Base-by-base conservation (phyloP, 176 grass and related monocot genomes). In the Musa acuminata region DNA sequence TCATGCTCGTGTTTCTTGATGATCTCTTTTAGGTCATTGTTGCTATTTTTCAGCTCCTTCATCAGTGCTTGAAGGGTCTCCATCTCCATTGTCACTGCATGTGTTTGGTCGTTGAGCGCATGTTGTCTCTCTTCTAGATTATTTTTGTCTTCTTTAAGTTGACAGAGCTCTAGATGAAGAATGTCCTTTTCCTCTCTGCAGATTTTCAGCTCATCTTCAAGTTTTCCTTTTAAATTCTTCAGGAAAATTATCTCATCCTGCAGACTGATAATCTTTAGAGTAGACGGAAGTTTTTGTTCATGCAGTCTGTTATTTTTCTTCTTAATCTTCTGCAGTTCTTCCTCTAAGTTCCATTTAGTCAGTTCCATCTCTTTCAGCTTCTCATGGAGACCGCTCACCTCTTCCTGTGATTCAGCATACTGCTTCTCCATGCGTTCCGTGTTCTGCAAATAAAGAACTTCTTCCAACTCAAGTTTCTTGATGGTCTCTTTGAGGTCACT, bases 171-270 rank as follows among this genome's bases (percentile, higher is more conserved):
- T 59, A 87, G 49, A 25, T 89, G 84, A 78, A 93, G 90, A 49
- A 71, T 35, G 69, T 82, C 88, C 72, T 91, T 94, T 69, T 99
- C 95, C 75, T 88, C 86, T 13, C 79, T 72, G 53, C 89, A 82
- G 1, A 78, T 29, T 76, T 78, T 85, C 22, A 91, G 77, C 84
- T 94, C 80, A 60, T 94, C 88, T 80, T 94, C 71, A 25, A 99
- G 90, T 80, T 53, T 82, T 62, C 59, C 48, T 48, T 91, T 85
- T 9, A 78, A 62, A 81, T 84, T 86, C 74, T 93, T 91, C 60
- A 99, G 82, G 62, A 79, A 85, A 73, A 99, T 91, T 80, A 99
- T 85, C 65, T 99, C 90, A 82, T 99, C 84, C 75, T 99, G 95
- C 55, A 99, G 75, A 70, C 69, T 82, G 26, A 99, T 85, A 74